A percentile compares a stretch with the other conserved stretches of the same genome.
Evolutionary conservation across 2,329 filamentous ascomycete genomes (phyloP).

Genomic region (Aureobasidium musti): DNA sequence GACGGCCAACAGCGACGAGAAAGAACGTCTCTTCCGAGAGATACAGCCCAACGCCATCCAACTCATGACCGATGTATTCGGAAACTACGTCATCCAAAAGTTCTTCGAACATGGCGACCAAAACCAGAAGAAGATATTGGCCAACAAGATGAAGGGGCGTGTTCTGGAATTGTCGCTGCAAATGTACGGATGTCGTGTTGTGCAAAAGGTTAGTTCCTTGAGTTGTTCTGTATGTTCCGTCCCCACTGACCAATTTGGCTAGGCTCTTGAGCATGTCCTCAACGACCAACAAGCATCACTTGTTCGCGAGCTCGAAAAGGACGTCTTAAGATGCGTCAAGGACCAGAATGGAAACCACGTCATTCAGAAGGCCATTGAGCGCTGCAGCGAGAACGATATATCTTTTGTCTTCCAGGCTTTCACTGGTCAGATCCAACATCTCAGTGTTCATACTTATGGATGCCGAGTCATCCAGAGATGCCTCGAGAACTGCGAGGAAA

Average conservation of each 20-base stretch:
- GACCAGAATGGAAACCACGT: constrained; percentile 96
- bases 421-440: constrained; percentile 68
- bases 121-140: constrained; percentile 84
- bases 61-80: constrained; percentile 94
- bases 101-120: constrained; percentile 96
- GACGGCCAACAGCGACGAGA: constrained; percentile 92
- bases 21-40: constrained; percentile 85
- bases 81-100: constrained; percentile 98
- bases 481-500: constrained; percentile 75
- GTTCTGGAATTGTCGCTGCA: constrained; percentile 77
- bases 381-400: constrained; percentile 74
- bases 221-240: neutral
- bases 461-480: constrained; percentile 93
- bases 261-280: constrained; percentile 83
- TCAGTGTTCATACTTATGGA: constrained; percentile 80
- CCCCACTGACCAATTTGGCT: neutral
- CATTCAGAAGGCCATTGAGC: constrained; percentile 87
- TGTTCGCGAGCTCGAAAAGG: constrained; percentile 76
- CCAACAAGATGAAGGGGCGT: constrained; percentile 83
- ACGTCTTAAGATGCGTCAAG: constrained; percentile 75
- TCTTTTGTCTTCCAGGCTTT: constrained; percentile 84
- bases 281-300: constrained; percentile 87
- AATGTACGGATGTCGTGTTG: constrained; percentile 92
- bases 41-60: constrained; percentile 81
- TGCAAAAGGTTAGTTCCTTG: constrained; percentile 71